A percentile compares a stretch with the other conserved stretches of the same genome.
Evolutionary conservation across 2,329 filamentous ascomycete species (phyloP).

Genomic region (Stenocarpella maydis): DNA sequence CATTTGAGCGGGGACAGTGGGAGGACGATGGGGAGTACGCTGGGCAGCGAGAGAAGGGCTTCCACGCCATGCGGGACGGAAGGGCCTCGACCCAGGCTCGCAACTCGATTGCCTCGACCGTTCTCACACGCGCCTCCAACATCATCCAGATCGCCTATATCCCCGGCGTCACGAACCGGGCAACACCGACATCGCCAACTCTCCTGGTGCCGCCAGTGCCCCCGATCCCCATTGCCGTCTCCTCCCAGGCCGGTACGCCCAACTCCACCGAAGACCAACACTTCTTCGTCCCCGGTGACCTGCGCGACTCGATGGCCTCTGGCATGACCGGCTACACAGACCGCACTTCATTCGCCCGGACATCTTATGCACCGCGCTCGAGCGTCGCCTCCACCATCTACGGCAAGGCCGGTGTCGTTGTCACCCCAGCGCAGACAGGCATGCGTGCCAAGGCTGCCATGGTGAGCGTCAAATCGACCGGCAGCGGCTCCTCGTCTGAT

Average conservation of each 20-base stretch:
- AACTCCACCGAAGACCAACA: constrained; percentile 77
- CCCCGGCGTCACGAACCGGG: constrained; percentile 93
- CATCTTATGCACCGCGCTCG: constrained; percentile 67
- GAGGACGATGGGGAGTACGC: constrained; percentile 64
- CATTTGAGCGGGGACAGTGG: constrained; percentile 61
- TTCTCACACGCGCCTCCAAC: constrained; percentile 94
- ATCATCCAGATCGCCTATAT: constrained; percentile 99
- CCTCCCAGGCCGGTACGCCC: constrained; percentile 65
- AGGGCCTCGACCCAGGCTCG: constrained; percentile 86
- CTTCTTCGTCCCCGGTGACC: constrained; percentile 91
- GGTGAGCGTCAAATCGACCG: constrained; percentile 85
- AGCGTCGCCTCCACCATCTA: constrained; percentile 95
- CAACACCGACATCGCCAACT: constrained; percentile 81
- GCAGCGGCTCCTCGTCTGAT: constrained; percentile 61
- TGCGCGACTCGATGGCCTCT: constrained; percentile 91
- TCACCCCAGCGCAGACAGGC: constrained; percentile 85
- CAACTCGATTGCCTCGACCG: constrained; percentile 91
- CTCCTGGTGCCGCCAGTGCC: constrained; percentile 91
- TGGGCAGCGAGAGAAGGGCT: constrained; percentile 59
- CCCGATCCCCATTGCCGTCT: constrained; percentile 78
- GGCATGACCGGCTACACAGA: constrained; percentile 72
- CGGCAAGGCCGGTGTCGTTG: constrained; percentile 84
- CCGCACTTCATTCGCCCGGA: constrained; percentile 67
- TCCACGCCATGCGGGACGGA: constrained; percentile 63
- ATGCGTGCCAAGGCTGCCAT: constrained; percentile 90